Percentiles rank a stretch among this genome's conserved stretches.
Evolutionary conservation across 768 basidiomycete species (phyloP).

Genomic region (Leccinellum rugosiceps): DNA sequence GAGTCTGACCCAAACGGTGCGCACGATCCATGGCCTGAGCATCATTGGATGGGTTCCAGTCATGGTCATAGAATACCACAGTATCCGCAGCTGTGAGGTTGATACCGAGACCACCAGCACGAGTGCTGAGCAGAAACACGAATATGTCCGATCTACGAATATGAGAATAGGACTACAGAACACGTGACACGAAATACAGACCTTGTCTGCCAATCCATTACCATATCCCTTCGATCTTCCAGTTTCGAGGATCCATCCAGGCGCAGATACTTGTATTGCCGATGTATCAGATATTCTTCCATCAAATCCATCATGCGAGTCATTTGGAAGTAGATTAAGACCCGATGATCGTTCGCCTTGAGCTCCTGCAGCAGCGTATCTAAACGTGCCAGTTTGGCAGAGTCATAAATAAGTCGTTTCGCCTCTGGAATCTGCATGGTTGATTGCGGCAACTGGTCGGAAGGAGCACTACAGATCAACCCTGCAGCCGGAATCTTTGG

Average conservation of each 20-base stretch:
- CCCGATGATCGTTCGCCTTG: slow-evolving; percentile 89
- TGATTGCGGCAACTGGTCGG: slow-evolving; percentile 73
- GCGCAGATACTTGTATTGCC: slow-evolving; percentile 92
- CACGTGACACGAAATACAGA: slow-evolving; percentile 32
- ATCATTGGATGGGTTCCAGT: slow-evolving; percentile 86
- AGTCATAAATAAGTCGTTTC: slow-evolving; percentile 93
- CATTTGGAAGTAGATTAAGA: slow-evolving; percentile 99
- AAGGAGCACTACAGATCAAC: slow-evolving; percentile 61
- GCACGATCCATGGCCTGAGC: slow-evolving; percentile 99
- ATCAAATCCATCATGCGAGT: slow-evolving; percentile 99
- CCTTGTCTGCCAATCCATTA: slow-evolving; percentile 98
- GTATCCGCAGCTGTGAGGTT: slow-evolving; percentile 76
- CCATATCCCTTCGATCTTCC: slow-evolving; percentile 97
- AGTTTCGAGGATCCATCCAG: slow-evolving; percentile 93
- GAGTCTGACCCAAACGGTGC: slow-evolving; percentile 93
- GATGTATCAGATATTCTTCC: slow-evolving; percentile 96
- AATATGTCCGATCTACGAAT: slow-evolving; percentile 74
- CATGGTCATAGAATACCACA: slow-evolving; percentile 25
- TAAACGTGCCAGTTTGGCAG: slow-evolving; percentile 90
- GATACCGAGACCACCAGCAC: slow-evolving; percentile 96
- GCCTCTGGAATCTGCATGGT: slow-evolving; percentile 93
- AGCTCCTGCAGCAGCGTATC: slow-evolving; percentile 89
- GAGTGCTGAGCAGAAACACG: slow-evolving; percentile 88
- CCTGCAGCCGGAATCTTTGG: slow-evolving; percentile 67
- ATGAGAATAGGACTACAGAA: not conserved